Evolutionary conservation across 805 yeast species (phyloP), one percentile per base, ranked within the genome.

Genomic region (Saturnispora saitoi): DNA sequence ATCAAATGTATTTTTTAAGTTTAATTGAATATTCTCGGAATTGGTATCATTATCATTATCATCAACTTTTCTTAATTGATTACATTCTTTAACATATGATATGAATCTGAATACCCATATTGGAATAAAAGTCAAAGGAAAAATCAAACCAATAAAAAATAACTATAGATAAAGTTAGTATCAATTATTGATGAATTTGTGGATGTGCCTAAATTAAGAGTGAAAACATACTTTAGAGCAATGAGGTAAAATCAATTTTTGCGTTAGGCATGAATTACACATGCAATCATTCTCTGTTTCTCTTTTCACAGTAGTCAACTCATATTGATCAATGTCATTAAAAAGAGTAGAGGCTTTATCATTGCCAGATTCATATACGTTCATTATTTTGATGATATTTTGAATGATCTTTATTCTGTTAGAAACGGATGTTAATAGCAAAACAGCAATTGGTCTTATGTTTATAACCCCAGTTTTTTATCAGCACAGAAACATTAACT

Each of bases 201-300:
- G 28, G 8, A 6, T 26, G 8, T 8, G 8, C 6, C 12, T 4
- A 20, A 14, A 12, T 11, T 7, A 20, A 24, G 5, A 3, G 10
- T 36, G n/a, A 14, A 11, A 20, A 42, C 51, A 12, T 50, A 52
- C 55, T 28, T 19, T 24, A 7, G 24, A 6, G 8, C 50, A 43
- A 19, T 45, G 20, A 2, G 51, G 45, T 15, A 52, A n/a, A 12
- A 42, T 11, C 28, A 28, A 41, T 12, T 36, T 36, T 32, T 49
- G 50, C 2, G 48, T 19, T 7, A 11, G 6, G 22, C 56, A 53
- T 1, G 56, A 40, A 9, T 26, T 28, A 14, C 56, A 53, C 2
- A 15, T 15, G 20, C 55, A 53, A n/a, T 30, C 43, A 10, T 42
- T 31, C 3, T 6, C 14, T 10, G 4, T 1, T 20, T n/a, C 12